Base-by-base conservation (phyloP, 164 flowering plant genomes). In the Kalanchoe fedtschenkoi region DNA sequence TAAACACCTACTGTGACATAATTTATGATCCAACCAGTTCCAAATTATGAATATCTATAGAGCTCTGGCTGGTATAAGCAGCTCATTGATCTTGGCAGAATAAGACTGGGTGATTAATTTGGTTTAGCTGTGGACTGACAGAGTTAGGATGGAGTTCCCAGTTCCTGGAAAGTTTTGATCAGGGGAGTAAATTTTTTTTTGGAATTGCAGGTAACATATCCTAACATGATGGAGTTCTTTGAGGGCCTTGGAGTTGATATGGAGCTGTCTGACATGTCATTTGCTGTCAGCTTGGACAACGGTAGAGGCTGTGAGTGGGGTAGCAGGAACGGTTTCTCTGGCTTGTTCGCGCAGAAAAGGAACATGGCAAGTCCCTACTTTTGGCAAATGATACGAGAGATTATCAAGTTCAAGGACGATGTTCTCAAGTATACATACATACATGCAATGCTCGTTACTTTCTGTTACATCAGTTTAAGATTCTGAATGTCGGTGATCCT, bases 271-370 rank as follows among this genome's bases (percentile, higher is more conserved):
- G 98, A 93, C 39, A 89, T 93, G 98, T 89, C 97, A 17, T 89
- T 93, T 66, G 71, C 97, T 0, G 98, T 83, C 64, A 88, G 98
- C 79, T 65, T 93, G 62, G 89, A 88, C 62, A 64, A 73, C 6
- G 97, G 96, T 14, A 54, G 38, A 2, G 96, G 95, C 5, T 83
- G 73, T 28, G 98, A 86, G 68, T 93, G 98, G 98, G 97, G 98
- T 0, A 93, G 90, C 71, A 70, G 90, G 61, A 85, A 81, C 42
- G 96, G 95, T 1, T 64, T 93, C 13, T 81, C 95, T 0, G 47
- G 97, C 37, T 73, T 93, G 65, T 89, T 93, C 71, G 87, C 96
- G 3, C 98, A 93, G 66, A 93, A 93, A 77, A 77, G 16, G 58
- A 89, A 93, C 63, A 17, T 73, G 0, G 9, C 85, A 1, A 88